Base-by-base conservation (phyloP, 805 yeast species). In the Tetrapisispora pingtungensis region DNA sequence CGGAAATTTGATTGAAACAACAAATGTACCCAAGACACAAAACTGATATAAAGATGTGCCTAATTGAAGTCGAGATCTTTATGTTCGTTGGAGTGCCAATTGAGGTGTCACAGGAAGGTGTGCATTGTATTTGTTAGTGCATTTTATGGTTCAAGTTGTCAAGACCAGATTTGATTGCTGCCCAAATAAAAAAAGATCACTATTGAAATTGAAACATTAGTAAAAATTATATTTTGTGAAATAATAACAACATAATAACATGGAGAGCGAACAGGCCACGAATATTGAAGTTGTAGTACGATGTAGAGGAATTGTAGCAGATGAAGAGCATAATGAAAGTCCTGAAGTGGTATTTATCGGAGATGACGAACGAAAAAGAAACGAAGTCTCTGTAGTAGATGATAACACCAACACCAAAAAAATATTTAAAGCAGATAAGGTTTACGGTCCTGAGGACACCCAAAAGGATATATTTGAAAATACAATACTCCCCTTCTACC, bases 381-480 rank as follows among this genome's bases (percentile, higher is more conserved):
- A 67, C 36, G 80, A 75, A 49, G 73, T 77, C 10, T 59, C 72
- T 0, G 64, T 40, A 71, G 66, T 37, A 51, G 14, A 59, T 61
- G 10, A 55, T 65, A 5, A 71, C 69, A 0, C 68, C 62, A 46
- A 46, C 66, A 43, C 66, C 39, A 58, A 70, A n/a, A 80, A 78
- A 56, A 74, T 81, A 1, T 88, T 80, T 59, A 67, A 73, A 10
- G 81, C 86, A 41, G 96, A 87, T 60, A 78, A 76, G 42, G 90
- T 84, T 0, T 86, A 81, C 61, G 95, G 95, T 0, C 80, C 93
- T 1, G 80, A 77, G 47, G 79, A 89, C 2, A 85, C 78, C 52
- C 96, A 88, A 61, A 65, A 69, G 35, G 64, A 70, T 32, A 58
- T 88, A 1, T 88, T 79, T 53, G 75, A 78, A 17, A 74, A 74